Evolutionary conservation across 163 green algal species (phyloP).

Genomic region (Prototheca stagnorum): DNA sequence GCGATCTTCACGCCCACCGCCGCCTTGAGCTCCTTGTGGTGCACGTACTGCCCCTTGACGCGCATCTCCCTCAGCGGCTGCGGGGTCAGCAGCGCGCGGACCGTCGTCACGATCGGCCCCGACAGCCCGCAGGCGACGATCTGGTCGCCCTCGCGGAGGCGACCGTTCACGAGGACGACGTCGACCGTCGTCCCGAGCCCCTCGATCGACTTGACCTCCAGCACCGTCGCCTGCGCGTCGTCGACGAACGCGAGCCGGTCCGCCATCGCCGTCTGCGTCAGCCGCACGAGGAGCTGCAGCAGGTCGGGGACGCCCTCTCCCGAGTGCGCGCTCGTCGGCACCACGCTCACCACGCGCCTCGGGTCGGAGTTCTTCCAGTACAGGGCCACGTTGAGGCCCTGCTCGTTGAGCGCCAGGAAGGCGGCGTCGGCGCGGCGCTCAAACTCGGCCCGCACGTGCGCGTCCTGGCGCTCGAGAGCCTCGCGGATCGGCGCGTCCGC

Average conservation of each 20-base stretch:
- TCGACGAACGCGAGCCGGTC: constrained; percentile 69
- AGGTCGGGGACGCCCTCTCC: constrained; percentile 89
- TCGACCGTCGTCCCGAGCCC: constrained; percentile 88
- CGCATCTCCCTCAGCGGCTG: constrained; percentile 81
- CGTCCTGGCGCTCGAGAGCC: constrained; percentile 63
- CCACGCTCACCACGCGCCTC: constrained; percentile 78
- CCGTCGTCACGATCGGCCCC: constrained; percentile 77
- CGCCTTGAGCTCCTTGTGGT: constrained; percentile 92
- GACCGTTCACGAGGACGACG: constrained; percentile 79
- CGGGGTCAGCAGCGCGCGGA: constrained; percentile 88
- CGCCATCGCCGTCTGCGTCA: constrained; percentile 77
- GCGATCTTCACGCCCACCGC: constrained; percentile 93
- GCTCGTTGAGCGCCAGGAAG: constrained; percentile 64
- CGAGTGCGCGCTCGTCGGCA: constrained; percentile 89
- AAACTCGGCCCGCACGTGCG: constrained; percentile 73
- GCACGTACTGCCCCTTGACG: constrained; percentile 82
- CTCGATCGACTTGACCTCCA: constrained; percentile 93
- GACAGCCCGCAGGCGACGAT: constrained; percentile 83
- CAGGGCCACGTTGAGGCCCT: constrained; percentile 90
- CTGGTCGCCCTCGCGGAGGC: constrained; percentile 62
- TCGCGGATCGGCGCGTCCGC: constrained; percentile 65
- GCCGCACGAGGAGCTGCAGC: constrained; percentile 83
- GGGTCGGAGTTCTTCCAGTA: constrained; percentile 96
- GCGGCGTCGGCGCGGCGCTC: constrained; percentile 44
- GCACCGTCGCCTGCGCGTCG: constrained; percentile 65